Conservation (phyloP, 2,329 filamentous ascomycete species). For the Aureobasidium sp. region DNA sequence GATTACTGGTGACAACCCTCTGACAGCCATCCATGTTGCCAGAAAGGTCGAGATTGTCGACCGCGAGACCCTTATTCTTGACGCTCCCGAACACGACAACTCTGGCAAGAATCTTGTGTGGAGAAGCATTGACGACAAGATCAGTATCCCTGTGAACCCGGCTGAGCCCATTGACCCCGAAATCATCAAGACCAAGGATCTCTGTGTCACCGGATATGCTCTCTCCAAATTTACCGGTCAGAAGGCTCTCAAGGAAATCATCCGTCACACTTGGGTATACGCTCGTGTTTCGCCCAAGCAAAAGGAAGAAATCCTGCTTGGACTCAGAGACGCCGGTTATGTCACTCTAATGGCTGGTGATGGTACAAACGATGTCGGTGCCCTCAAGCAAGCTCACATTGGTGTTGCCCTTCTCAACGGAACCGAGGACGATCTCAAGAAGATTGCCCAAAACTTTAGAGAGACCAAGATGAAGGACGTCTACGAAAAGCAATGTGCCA, state of each 20-base stretch:
- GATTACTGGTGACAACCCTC: conserved; percentile 97
- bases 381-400: conserved; percentile 95
- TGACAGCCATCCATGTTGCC: conserved; percentile 93
- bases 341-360: conserved; percentile 98
- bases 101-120: conserved; percentile 78
- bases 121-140: conserved; percentile 89
- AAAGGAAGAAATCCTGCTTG: conserved; percentile 96
- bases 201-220: conserved; percentile 94
- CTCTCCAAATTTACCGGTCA: conserved; percentile 82
- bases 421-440: conserved; percentile 80
- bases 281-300: conserved; percentile 97
- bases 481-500: conserved; percentile 87
- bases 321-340: conserved; percentile 92
- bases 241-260: conserved; percentile 64
- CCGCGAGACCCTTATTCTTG: conserved; percentile 86
- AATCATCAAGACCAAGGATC: conserved; percentile 78
- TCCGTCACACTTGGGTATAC: conserved; percentile 94
- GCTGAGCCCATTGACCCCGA: conserved; percentile 70
- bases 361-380: conserved; percentile 95
- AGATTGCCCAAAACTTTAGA: conserved; percentile 86
- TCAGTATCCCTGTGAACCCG: conserved; percentile 78
- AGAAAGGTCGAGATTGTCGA: conserved; percentile 96
- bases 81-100: conserved; percentile 84
- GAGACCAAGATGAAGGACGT: conserved; percentile 98
- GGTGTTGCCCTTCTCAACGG: conserved; percentile 95